Evolutionary conservation across 2,329 filamentous ascomycete genomes (phyloP), one percentile per base, ranked within the genome.

Genomic region (Zymoseptoria ardabiliae): DNA sequence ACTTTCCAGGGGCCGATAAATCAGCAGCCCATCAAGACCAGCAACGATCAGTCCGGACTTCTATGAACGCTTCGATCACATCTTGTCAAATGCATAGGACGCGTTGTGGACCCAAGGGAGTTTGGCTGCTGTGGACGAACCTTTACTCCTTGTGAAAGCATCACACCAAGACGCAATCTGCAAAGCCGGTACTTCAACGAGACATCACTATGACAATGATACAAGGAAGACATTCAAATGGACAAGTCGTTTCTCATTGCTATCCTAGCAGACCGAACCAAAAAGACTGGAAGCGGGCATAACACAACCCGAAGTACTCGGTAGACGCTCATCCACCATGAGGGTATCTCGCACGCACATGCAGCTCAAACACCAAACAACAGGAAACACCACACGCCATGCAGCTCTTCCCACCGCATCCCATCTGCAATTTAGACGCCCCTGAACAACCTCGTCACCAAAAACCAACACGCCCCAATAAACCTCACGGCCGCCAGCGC

Each of bases 381-480:
- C 48, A 23, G 2, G 45, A 23, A 53, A 48, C 54, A 58, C 48
- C 58, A 20, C 23, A 53, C 61, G 60, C 60, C 62, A 45, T 51
- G 5, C 53, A 48, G 49, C 35, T 35, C 49, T 30, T 50, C 54
- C 28, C 22, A 52, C 59, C 50, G 57, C 28, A 35, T 57, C 52
- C 25, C n/a, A n/a, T 55, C 17, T 41, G 10, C 10, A 41, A 17
- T 17, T 64, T 61, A 74, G 22, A 74, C 70, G 57, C 72, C 72
- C 52, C 91, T 85, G 74, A 96, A 93, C 84, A 95, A 83, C 69
- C 91, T 82, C 59, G 93, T 87, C 67, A 97, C 81, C 79, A 99
- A 82, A 78, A 97, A 97, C 90, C 91, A 96, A 75, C 90, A 81
- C 0, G 90, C 90, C 2, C 92, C 92, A 22, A 92, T 76, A 68